These are phyloP conservation scores for Rhizopus arrhizus DNA, from an alignment of 371 early-diverging fungal genomes.

Conservation along the genomic window DNA sequence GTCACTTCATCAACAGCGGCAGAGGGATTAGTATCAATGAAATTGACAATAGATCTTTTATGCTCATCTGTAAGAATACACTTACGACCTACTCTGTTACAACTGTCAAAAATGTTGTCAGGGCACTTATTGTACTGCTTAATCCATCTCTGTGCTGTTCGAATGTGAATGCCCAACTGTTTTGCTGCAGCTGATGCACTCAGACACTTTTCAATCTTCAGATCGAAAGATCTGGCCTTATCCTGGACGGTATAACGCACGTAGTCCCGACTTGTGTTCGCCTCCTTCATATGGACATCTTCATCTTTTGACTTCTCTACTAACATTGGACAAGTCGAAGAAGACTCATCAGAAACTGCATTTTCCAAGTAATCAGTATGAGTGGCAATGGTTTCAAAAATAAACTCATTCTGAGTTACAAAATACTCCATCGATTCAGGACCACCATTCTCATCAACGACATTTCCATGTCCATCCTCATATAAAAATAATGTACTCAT, in stretches of 20 bases:
- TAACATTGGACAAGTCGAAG: slow-evolving; percentile 8
- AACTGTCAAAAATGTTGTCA: slow-evolving; percentile 16
- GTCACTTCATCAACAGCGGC: slow-evolving; percentile 11
- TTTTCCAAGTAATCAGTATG: slow-evolving; percentile 15
- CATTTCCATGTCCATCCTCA: slow-evolving; percentile 24
- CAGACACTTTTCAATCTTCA: slow-evolving; percentile 24
- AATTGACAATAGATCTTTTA: slow-evolving; percentile 14
- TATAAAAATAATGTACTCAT: slow-evolving; percentile 21
- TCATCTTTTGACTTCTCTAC: slow-evolving; percentile 15
- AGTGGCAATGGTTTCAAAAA: slow-evolving; percentile 14
- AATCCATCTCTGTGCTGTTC: slow-evolving; percentile 20
- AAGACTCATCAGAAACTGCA: slow-evolving; percentile 5
- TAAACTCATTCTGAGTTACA: slow-evolving; percentile 16
- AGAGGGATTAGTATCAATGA: slow-evolving; percentile 12
- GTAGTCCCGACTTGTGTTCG: too few relatives aligned
- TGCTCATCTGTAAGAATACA: slow-evolving; percentile 18
- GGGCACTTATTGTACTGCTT: too few relatives aligned
- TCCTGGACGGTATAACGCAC: too few relatives aligned
- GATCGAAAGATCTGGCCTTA: slow-evolving; percentile 11
- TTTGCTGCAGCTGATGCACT: slow-evolving; percentile 16
- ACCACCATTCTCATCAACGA: slow-evolving; percentile 22
- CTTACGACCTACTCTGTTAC: slow-evolving; percentile 16
- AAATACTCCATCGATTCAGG: slow-evolving; percentile 24
- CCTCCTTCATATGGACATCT: too few relatives aligned
- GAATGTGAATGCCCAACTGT: slow-evolving; percentile 11